Evolutionary conservation across 441 rosid genomes (phyloP).

Genomic region (Sinapis alba): DNA sequence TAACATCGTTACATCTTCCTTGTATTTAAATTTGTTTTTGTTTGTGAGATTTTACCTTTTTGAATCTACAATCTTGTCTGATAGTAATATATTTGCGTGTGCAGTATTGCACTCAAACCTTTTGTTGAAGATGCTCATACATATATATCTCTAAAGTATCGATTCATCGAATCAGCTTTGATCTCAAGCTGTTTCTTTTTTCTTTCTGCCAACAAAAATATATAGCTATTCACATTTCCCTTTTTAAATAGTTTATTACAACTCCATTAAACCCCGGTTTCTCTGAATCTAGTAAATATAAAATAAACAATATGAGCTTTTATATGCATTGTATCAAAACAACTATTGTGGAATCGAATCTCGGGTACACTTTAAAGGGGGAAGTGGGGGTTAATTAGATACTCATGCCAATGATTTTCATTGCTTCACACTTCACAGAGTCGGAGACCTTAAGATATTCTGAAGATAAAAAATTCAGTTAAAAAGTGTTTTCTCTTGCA

Average conservation of each 20-base stretch:
- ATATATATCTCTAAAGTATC: constrained; percentile 15
- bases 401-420: constrained; percentile 27
- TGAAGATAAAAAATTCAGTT: not conserved
- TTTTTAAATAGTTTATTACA: not conserved
- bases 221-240: constrained; percentile 1
- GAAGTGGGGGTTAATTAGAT: not conserved
- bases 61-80: not conserved
- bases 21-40: not conserved
- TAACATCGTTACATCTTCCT: not conserved
- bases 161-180: constrained; percentile 40
- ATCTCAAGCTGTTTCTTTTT: constrained; percentile 39
- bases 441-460: not conserved
- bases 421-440: not conserved
- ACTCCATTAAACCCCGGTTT: not conserved
- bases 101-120: constrained; percentile 9
- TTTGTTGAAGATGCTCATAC: constrained; percentile 23
- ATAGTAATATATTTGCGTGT: constrained; percentile 18
- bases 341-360: not conserved
- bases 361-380: not conserved
- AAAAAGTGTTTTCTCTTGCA: not conserved
- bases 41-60: no score
- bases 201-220: constrained; percentile 2
- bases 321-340: not conserved
- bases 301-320: not conserved
- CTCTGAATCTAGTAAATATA: not conserved